Percentiles rank a stretch among this genome's conserved stretches.
Evolutionary conservation across 2,329 filamentous ascomycete genomes (phyloP).

Genomic region (Thelonectria discophora): DNA sequence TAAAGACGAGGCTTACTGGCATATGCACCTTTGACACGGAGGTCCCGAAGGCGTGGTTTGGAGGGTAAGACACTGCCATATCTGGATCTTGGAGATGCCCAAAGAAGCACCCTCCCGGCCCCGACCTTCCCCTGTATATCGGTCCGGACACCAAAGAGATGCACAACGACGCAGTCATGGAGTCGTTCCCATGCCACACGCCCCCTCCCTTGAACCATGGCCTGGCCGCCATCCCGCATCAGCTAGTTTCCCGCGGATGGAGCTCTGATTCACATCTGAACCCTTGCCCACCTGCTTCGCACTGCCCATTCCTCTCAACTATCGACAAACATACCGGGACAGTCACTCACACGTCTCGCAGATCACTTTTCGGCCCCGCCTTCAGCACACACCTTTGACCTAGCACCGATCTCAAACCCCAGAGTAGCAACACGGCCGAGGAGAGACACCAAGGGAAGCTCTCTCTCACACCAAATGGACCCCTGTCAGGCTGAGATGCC

Average conservation of each 20-base stretch:
- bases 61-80: constrained; percentile 8
- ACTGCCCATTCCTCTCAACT: too few relatives aligned
- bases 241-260: background rate
- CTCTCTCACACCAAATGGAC: background rate
- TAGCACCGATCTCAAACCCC: background rate
- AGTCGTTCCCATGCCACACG: background rate
- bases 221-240: constrained; percentile 6
- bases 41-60: constrained; percentile 13
- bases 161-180: background rate
- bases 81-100: constrained; percentile 4
- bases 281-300: constrained; percentile 10
- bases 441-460: too few relatives aligned
- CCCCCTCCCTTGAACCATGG: background rate
- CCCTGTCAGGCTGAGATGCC: constrained; percentile 39
- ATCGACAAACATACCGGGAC: background rate
- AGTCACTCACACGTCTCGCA: constrained; percentile 7
- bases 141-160: too few relatives aligned
- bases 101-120: background rate
- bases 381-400: background rate
- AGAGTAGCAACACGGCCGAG: constrained; percentile 19
- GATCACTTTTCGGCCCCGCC: background rate
- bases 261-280: constrained; percentile 6
- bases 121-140: too few relatives aligned
- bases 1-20: background rate
- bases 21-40: background rate